Conservation (phyloP, 306 rosid genomes). For the Ochetophila trinervis region DNA sequence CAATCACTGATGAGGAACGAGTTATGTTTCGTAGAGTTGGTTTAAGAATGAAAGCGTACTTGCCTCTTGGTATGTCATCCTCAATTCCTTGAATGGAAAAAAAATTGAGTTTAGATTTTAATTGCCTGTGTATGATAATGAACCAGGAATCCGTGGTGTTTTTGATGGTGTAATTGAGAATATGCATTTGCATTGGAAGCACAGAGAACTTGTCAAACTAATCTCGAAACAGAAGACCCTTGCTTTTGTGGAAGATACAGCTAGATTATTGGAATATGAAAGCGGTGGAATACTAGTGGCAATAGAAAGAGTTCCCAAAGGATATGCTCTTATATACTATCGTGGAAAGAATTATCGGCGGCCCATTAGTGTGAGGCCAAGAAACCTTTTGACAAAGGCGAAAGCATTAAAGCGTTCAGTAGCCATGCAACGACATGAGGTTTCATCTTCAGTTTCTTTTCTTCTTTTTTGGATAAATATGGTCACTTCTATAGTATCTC, state of each 20-base stretch:
- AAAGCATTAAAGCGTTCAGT: constrained; percentile 78
- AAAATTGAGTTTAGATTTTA: constrained; percentile 20
- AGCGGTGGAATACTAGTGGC: constrained; percentile 93
- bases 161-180: constrained; percentile 88
- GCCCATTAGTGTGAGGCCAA: constrained; percentile 68
- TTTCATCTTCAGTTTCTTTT: constrained; percentile 19
- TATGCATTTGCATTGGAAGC: constrained; percentile 97
- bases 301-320: constrained; percentile 87
- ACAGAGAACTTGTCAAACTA: constrained; percentile 90
- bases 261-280: constrained; percentile 76
- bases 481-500: background rate
- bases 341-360: constrained; percentile 94
- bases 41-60: constrained; percentile 82
- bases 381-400: constrained; percentile 88
- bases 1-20: constrained; percentile 92
- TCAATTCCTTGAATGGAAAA: constrained; percentile 22
- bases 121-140: constrained; percentile 26
- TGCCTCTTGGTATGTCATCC: constrained; percentile 71
- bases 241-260: constrained; percentile 84
- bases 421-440: constrained; percentile 96
- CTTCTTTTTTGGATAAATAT: background rate
- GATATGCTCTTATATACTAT: constrained; percentile 76
- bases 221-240: constrained; percentile 81
- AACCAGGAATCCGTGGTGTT: constrained; percentile 80
- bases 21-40: constrained; percentile 88